Evolutionary conservation across 2,329 filamentous ascomycete species (phyloP), one percentile per base, ranked within the genome.

Genomic region (Rhexocercosporidium sp.): DNA sequence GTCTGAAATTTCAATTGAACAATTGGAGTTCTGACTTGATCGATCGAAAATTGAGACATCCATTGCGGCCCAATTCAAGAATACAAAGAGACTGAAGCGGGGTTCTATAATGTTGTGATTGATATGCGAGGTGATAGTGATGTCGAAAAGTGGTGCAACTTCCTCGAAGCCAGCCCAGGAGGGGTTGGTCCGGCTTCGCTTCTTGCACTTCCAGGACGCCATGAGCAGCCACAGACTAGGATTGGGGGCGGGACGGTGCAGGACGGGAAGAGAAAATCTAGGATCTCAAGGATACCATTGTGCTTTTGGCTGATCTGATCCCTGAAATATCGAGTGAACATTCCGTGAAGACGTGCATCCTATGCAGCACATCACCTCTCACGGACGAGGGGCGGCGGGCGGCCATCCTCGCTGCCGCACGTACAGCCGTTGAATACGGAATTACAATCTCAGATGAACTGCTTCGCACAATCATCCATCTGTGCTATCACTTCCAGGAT

Each of bases 251-350:
- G 71, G 70, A 72, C 59, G 53, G 66, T 66, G 70, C 63, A 65
- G 62, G 31, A 65, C 68, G 68, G 66, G 65, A 69, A 64, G 64
- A 37, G 56, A 57, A 53, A 65, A 61, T 11, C 54, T 39, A 41
- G 54, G n/a, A n/a, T n/a, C n/a, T n/a, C n/a, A n/a, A n/a, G 31
- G 16, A 44, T 44, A 46, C 46, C 56, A 11, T 59, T 27, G 25
- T 66, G 68, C 65, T 71, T 68, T 63, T 70, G 67, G 66, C 69
- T 64, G 59, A 66, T 67, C 37, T 54, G 16, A 70, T 59, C 66
- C 66, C 14, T 59, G 62, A 31, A 59, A 11, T 22, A 22, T 37
- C 31, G n/a, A 54, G 51, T 22, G 51, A 54, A 54, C 51, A 34
- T 37, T 37, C 18, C 51, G 51, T n/a, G 27, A 54, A 54, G 51